phyloP scores from a whole-genome alignment of 2,329 filamentous ascomycete species.

The Endocalyx cinctus region DNA sequence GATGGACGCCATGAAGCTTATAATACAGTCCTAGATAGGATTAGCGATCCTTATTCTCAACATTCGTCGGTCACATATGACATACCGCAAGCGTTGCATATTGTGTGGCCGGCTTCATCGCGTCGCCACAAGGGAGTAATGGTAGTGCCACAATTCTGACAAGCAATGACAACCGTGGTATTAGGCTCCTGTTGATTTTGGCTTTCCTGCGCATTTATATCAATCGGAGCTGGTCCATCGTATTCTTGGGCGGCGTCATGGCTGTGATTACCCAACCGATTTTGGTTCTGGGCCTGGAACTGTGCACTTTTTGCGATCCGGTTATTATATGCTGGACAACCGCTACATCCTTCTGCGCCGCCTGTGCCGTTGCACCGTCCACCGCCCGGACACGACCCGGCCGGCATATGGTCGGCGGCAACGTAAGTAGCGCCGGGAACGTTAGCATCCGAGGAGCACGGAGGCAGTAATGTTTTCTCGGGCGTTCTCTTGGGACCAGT shows the following conservation, averaged over 20 bases:
- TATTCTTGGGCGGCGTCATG: constrained; percentile 23
- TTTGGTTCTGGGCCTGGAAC: constrained; percentile 45
- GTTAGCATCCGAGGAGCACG: constrained; percentile 35
- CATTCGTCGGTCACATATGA: too few species aligned
- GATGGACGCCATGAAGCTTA: constrained; percentile 89
- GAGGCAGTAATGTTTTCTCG: constrained; percentile 33
- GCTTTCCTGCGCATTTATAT: constrained; percentile 42
- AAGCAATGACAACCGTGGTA: constrained; percentile 74
- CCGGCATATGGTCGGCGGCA: constrained; percentile 66
- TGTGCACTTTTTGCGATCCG: constrained; percentile 83
- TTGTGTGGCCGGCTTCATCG: constrained; percentile 91
- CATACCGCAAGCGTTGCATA: constrained; percentile 95
- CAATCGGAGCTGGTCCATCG: constrained; percentile 38
- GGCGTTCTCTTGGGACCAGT: constrained; percentile 38
- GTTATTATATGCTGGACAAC: constrained; percentile 97
- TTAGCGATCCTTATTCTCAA: background rate
- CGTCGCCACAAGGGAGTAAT: constrained; percentile 94
- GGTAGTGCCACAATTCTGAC: constrained; percentile 94
- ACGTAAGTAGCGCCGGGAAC: constrained; percentile 64
- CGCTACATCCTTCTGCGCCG: constrained; percentile 89
- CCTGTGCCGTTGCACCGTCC: constrained; percentile 95
- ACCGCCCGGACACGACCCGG: constrained; percentile 91
- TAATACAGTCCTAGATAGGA: constrained; percentile 73
- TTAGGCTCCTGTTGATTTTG: constrained; percentile 39
- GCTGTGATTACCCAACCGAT: constrained; percentile 18